These are phyloP conservation scores for Hanseniaspora lindneri DNA, from an alignment of 805 yeast genomes.

Conservation along the genomic window DNA sequence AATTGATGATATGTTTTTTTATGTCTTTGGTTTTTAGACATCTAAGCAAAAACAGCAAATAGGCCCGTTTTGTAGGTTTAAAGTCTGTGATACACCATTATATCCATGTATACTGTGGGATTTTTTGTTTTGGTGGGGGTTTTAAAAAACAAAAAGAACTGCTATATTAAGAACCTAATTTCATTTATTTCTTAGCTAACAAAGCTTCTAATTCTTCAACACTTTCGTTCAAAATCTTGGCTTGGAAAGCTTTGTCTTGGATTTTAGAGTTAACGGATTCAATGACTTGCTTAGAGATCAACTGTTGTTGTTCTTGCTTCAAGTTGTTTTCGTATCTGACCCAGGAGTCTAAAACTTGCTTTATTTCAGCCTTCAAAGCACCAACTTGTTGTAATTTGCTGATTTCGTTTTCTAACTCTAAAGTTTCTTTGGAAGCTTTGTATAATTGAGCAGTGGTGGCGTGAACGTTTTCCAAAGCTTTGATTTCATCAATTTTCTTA, in stretches of 20 bases:
- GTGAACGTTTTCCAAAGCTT: conserved; percentile 84
- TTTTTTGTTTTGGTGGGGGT: not conserved
- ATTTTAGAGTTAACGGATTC: conserved; percentile 79
- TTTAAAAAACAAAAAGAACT: not conserved
- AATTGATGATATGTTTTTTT: too few species aligned
- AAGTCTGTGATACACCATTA: not conserved
- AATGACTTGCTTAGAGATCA: conserved; percentile 74
- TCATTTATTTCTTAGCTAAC: conserved; percentile 36
- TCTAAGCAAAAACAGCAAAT: too few species aligned
- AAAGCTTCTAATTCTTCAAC: conserved; percentile 83
- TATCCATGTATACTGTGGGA: not conserved
- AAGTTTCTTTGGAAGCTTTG: conserved; percentile 92
- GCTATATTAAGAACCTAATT: not conserved
- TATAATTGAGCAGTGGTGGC: conserved; percentile 82
- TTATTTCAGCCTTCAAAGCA: conserved; percentile 80
- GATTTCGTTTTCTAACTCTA: conserved; percentile 84
- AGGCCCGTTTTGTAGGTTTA: not conserved
- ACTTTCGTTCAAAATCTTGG: conserved; percentile 78
- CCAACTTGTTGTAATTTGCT: conserved; percentile 88
- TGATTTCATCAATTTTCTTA: conserved; percentile 77
- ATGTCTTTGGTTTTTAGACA: too few species aligned
- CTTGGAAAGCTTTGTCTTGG: conserved; percentile 83
- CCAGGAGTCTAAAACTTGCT: conserved; percentile 94
- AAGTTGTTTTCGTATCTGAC: conserved; percentile 95
- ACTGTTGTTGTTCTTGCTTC: conserved; percentile 91